phyloP scores from a whole-genome alignment of 257 asterid genomes.

The Cynanchum wilfordii region DNA sequence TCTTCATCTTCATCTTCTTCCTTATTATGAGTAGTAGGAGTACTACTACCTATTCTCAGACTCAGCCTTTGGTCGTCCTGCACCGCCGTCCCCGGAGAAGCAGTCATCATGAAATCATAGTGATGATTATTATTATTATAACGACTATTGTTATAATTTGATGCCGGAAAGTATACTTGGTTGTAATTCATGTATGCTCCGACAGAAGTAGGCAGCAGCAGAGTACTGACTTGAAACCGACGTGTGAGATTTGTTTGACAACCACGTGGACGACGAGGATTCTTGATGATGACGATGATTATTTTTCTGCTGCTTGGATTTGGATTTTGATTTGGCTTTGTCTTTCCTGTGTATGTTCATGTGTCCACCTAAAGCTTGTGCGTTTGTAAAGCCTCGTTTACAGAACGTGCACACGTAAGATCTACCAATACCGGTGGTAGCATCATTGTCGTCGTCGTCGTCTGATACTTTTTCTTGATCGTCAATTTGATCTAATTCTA shows the following conservation, averaged over 20 bases:
- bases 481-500: background rate
- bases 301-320: constrained; percentile 40
- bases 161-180: constrained; percentile 44
- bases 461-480: constrained; percentile 29
- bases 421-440: constrained; percentile 34
- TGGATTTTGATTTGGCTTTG: constrained; percentile 22
- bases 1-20: constrained; percentile 25
- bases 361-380: constrained; percentile 91
- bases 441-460: constrained; percentile 25
- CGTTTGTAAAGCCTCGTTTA: constrained; percentile 81
- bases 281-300: background rate
- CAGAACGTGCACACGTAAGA: constrained; percentile 73
- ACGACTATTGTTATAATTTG: constrained; percentile 39
- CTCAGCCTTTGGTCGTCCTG: constrained; percentile 29
- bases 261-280: background rate
- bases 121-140: constrained; percentile 20
- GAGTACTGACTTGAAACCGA: constrained; percentile 15
- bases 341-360: constrained; percentile 92
- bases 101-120: background rate
- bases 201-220: constrained; percentile 8
- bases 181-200: constrained; percentile 39
- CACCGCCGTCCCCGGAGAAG: constrained; percentile 13
- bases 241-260: constrained; percentile 18
- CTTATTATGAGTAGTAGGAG: constrained; percentile 8
- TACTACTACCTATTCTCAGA: constrained; percentile 28